These are phyloP conservation scores for Macrophomina tecta DNA, from an alignment of 2,329 filamentous ascomycete species.

Conservation along the genomic window DNA sequence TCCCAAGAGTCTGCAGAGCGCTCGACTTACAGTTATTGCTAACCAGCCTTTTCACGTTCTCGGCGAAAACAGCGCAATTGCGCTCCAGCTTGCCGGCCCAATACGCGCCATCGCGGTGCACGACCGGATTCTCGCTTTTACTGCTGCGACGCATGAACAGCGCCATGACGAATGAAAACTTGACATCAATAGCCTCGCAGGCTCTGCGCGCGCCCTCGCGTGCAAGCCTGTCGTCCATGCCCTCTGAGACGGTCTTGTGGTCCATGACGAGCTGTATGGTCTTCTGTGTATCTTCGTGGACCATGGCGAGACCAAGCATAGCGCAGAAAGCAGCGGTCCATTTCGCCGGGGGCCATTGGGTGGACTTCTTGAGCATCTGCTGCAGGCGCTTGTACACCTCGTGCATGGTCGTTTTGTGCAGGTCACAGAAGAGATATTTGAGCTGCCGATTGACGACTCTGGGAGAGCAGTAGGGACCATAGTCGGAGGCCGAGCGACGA, in stretches of 20 bases:
- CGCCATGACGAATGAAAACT: constrained; percentile 51
- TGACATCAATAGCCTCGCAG: constrained; percentile 52
- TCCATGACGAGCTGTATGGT: constrained; percentile 53
- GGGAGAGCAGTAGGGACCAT: constrained; percentile 46
- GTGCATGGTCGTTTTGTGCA: constrained; percentile 50
- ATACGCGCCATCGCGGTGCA: constrained; percentile 18
- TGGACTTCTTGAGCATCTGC: constrained; percentile 52
- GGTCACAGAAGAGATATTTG: constrained; percentile 55
- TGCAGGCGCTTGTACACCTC: constrained; percentile 55
- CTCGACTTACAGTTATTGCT: constrained; percentile 23
- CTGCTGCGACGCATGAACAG: constrained; percentile 43
- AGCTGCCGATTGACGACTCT: constrained; percentile 57
- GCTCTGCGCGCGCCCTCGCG: constrained; percentile 46
- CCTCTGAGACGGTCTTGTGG: constrained; percentile 40
- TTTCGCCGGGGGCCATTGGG: constrained; percentile 41
- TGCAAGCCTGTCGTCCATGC: constrained; percentile 36
- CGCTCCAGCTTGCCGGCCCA: constrained; percentile 23
- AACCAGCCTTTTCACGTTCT: constrained; percentile 17
- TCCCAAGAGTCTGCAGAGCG: background rate
- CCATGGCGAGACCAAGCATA: constrained; percentile 55
- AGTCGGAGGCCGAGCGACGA: constrained; percentile 39
- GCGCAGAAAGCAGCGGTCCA: constrained; percentile 55
- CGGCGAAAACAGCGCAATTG: constrained; percentile 14
- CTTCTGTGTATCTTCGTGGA: constrained; percentile 55
- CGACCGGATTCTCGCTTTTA: constrained; percentile 26